Evolutionary conservation across 2,329 filamentous ascomycete genomes (phyloP).

Genomic region (Sclerotiophoma versabilis): DNA sequence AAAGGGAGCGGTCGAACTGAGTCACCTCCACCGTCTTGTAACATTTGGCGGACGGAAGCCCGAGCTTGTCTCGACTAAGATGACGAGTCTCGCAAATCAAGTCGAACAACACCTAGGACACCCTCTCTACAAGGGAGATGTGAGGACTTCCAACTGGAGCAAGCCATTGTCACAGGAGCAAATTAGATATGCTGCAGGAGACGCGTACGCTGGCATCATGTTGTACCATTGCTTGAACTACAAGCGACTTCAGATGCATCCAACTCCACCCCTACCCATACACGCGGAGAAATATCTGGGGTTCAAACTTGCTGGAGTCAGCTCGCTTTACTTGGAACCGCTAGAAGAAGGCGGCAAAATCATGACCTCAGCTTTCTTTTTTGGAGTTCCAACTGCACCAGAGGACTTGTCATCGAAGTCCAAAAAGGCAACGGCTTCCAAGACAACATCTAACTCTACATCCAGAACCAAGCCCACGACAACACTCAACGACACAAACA

Average conservation of each 20-base stretch:
- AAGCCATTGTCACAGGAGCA: constrained; percentile 68
- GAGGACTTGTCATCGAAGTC: background rate
- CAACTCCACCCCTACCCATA: constrained; percentile 33
- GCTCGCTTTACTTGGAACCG: constrained; percentile 31
- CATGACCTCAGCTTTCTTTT: constrained; percentile 35
- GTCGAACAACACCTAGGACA: constrained; percentile 74
- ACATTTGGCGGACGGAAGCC: constrained; percentile 66
- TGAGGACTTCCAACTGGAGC: constrained; percentile 80
- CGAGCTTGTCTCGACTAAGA: constrained; percentile 45
- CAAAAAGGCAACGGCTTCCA: background rate
- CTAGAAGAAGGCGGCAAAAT: constrained; percentile 24
- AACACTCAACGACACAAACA: background rate
- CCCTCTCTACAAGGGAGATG: constrained; percentile 80
- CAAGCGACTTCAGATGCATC: constrained; percentile 60
- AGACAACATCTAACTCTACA: background rate
- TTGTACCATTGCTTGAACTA: constrained; percentile 76
- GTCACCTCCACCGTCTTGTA: constrained; percentile 80
- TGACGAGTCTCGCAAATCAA: constrained; percentile 72
- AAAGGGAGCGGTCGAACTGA: constrained; percentile 78
- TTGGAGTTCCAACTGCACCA: constrained; percentile 19
- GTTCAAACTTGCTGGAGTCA: constrained; percentile 16
- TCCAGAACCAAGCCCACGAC: background rate
- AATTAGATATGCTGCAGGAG: constrained; percentile 77
- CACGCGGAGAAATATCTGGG: constrained; percentile 38
- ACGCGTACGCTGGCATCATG: constrained; percentile 83